phyloP scores from a whole-genome alignment of 768 basidiomycete species.

The Pisolithus sp. region DNA sequence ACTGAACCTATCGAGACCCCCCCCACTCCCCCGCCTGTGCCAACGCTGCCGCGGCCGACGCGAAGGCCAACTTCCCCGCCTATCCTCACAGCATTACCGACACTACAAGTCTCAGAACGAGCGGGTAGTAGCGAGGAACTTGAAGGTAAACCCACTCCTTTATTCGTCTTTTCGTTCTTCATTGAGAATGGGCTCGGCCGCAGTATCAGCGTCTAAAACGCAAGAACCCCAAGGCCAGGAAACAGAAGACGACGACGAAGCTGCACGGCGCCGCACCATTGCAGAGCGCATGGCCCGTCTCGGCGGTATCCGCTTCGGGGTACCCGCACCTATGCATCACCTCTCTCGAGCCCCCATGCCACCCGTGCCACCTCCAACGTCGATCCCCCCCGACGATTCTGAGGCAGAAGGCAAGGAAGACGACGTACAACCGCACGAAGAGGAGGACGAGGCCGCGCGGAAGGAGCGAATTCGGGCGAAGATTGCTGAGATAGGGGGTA shows the following conservation, averaged over 20 bases:
- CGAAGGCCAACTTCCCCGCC: constrained; percentile 17
- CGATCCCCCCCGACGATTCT: constrained; percentile 22
- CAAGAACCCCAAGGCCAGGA: constrained; percentile 4
- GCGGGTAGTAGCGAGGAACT: constrained; percentile 1
- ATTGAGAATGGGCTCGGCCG: not conserved
- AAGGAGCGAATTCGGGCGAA: constrained; percentile 48
- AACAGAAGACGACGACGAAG: constrained; percentile 36
- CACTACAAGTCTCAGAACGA: not conserved
- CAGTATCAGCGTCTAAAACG: not conserved
- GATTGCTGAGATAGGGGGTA: constrained; percentile 50
- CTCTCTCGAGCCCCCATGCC: constrained; percentile 33
- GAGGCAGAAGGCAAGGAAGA: constrained; percentile 14
- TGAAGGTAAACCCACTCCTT: not conserved
- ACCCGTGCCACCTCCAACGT: constrained; percentile 31
- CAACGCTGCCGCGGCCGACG: constrained; percentile 8
- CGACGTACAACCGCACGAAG: constrained; percentile 20
- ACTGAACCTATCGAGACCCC: constrained; percentile 6
- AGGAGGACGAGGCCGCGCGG: constrained; percentile 53
- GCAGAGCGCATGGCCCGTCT: constrained; percentile 94
- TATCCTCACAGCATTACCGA: constrained; percentile 16
- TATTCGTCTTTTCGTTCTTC: not conserved
- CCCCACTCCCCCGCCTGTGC: constrained; percentile 15
- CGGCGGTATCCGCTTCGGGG: constrained; percentile 79
- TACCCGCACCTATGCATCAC: constrained; percentile 42
- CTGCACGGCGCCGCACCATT: constrained; percentile 59